Evolutionary conservation across 352 stramenopile genomes (phyloP), one percentile per base, ranked within the genome.

Genomic region (Phytophthora capsici): DNA sequence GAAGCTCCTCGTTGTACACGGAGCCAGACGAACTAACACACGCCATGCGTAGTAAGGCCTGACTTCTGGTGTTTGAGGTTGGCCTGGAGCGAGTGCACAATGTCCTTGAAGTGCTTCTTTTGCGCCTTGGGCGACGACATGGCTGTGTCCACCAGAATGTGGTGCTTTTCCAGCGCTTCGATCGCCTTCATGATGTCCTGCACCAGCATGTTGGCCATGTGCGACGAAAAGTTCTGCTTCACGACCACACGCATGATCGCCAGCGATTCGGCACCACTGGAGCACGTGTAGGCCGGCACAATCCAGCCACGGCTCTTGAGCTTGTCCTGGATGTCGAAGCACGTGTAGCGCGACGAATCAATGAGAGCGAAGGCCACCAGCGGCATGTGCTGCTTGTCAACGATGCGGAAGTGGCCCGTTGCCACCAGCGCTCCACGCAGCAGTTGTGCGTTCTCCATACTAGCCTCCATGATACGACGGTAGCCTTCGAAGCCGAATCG

Each of bases 241-340:
- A 95, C 86, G 14, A 97, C 89, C 22, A 95, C 88, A 58, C 89
- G 88, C 89, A 97, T 97, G 77, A 97, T 96, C 44, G 84, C 74
- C 30, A 97, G 71, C 49, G 80, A 83, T 63, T 97, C 84, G 38
- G 89, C 89, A 16, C 88, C 89, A 13, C 74, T 78, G 19, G 86
- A 91, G 72, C 88, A 96, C 52, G 87, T 94, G 78, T 97, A 97
- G 20, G 91, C 91, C 10, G 91, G 91, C 14, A 97, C 83, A 63
- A 96, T 97, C 91, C 91, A 97, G 0, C 90, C 88, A 36, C 88
- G 82, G 41, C 79, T 89, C 60, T 82, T 89, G 43, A 97, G 79
- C 54, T 90, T 91, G 75, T 97, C 89, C 66, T 96, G 88, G 57
- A 97, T 94, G 61, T 97, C 90, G 66, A 96, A 97, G 67, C 90